phyloP scores from a whole-genome alignment of 306 rosid species.

The Citrullus amarus region DNA sequence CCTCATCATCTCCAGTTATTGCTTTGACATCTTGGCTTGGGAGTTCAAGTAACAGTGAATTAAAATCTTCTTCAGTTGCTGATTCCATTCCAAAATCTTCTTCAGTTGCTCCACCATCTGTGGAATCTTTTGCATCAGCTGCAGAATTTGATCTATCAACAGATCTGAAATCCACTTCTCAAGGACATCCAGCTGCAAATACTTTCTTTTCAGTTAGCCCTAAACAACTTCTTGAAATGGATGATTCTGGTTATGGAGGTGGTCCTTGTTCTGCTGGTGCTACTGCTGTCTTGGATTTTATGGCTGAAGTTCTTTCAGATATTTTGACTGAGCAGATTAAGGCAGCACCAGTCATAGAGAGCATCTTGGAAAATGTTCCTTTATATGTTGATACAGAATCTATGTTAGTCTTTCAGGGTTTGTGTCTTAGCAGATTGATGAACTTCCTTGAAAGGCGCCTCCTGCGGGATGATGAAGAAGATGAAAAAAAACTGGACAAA shows the following conservation, averaged over 20 bases:
- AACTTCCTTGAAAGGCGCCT: slow-evolving; percentile 96
- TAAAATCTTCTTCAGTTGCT: slow-evolving; percentile 43
- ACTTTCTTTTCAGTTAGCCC: slow-evolving; percentile 56
- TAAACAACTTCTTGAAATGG: slow-evolving; percentile 71
- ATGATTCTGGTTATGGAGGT: slow-evolving; percentile 96
- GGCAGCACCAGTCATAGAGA: slow-evolving; percentile 66
- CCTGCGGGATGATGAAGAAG: slow-evolving; percentile 95
- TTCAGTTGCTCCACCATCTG: slow-evolving; percentile 45
- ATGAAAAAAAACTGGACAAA: slow-evolving; percentile 89
- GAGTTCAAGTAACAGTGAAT: slow-evolving; percentile 40
- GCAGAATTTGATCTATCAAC: slow-evolving; percentile 54
- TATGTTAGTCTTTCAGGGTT: slow-evolving; percentile 85
- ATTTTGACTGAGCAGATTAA: slow-evolving; percentile 83
- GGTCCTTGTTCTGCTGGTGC: slow-evolving; percentile 99
- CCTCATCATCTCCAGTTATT: slow-evolving; percentile 50
- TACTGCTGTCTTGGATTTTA: slow-evolving; percentile 84
- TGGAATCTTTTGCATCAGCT: slow-evolving; percentile 49
- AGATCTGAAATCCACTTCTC: slow-evolving; percentile 52
- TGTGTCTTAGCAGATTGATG: slow-evolving; percentile 85
- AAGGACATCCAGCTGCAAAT: slow-evolving; percentile 47
- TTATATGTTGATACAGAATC: slow-evolving; percentile 64
- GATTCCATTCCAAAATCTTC: slow-evolving; percentile 18
- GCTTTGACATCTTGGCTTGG: slow-evolving; percentile 91
- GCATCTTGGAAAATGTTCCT: slow-evolving; percentile 84
- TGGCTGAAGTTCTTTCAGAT: slow-evolving; percentile 96